A percentile compares a stretch with the other conserved stretches of the same genome.
These are phyloP conservation scores for Zasmidium citrigriseum DNA, from an alignment of 2,329 filamentous ascomycete species.

Conservation along the genomic window DNA sequence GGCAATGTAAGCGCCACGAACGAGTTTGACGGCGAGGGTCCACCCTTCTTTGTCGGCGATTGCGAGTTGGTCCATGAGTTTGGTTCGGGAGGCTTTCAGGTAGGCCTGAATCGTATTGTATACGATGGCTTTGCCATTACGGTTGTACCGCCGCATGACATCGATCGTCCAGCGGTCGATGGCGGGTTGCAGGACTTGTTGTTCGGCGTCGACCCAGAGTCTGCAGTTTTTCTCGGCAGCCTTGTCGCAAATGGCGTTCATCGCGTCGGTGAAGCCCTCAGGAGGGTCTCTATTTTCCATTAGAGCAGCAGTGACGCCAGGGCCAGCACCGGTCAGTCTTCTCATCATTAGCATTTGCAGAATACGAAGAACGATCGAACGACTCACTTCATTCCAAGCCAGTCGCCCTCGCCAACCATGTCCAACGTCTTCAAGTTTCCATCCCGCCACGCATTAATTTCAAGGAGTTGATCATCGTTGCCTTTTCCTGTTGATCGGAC, in stretches of 20 bases:
- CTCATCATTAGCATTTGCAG: constrained; percentile 7
- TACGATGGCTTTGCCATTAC: constrained; percentile 43
- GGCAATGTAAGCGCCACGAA: constrained; percentile 56
- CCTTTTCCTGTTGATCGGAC: constrained; percentile 17
- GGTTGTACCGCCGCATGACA: constrained; percentile 56
- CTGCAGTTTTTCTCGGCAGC: constrained; percentile 46
- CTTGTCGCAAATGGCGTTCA: constrained; percentile 46
- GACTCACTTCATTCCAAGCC: constrained; percentile 53
- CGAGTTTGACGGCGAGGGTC: constrained; percentile 54
- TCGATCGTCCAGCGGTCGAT: constrained; percentile 57
- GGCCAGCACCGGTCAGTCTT: constrained; percentile 53
- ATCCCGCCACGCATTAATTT: constrained; percentile 52
- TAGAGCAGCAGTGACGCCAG: constrained; percentile 43
- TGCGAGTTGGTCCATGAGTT: constrained; percentile 48
- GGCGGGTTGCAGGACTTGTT: constrained; percentile 52
- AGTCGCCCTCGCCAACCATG: constrained; percentile 55
- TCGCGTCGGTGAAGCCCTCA: constrained; percentile 42
- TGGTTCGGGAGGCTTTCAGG: constrained; percentile 50
- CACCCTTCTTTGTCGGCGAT: constrained; percentile 51
- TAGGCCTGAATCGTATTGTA: constrained; percentile 58
- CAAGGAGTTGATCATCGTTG: constrained; percentile 14
- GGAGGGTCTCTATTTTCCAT: constrained; percentile 43
- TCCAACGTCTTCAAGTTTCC: constrained; percentile 56
- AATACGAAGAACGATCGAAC: background rate
- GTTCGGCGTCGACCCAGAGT: constrained; percentile 57